Evolutionary conservation across 805 yeast species (phyloP), one percentile per base, ranked within the genome.

Genomic region (Pichia membranifaciens): DNA sequence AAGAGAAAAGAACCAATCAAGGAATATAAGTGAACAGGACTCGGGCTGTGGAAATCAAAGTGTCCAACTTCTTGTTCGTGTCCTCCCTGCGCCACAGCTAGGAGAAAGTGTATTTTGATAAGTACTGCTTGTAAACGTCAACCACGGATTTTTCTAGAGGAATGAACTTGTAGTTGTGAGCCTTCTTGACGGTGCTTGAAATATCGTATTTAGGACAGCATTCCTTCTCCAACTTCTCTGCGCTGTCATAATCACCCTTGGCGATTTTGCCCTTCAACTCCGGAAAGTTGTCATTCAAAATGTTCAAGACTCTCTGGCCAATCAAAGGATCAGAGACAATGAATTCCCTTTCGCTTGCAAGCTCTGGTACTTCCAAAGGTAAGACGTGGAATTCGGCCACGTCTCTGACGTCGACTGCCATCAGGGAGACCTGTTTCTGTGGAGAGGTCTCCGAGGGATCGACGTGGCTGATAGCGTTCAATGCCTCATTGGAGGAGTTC

Each of bases 321-420:
- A 59, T 51, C 51, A 60, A 63, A 41, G 47, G 51, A 33, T 58
- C 52, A 39, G 38, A 54, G 3, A 47, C 48, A 8, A 52, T 47
- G 36, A 69, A 60, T 35, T 70, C 55, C 51, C 77, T 64, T 50
- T 67, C 34, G 45, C 62, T 61, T 42, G 63, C 52, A 36, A 65
- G 42, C 35, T 64, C 66, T 32, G 60, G 61, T 45, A 61, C 66
- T 54, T 72, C 74, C 48, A 77, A 67, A 4, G 83, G 81, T 16
- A 59, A 54, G 13, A 78, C 54, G 57, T 82, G 87, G 7, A 82
- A 79, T 45, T 58, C 58, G 6, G 86, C 84, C 36, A 76, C 83
- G 56, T 82, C 86, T 56, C 84, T 71, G 5, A 81, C 85, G 59
- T 81, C 84, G 33, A 75, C 68, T 41, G 58, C 51, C 9, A 54